Conservation (phyloP, 2,329 filamentous ascomycete species). For the Rhinocladiella mackenziei region DNA sequence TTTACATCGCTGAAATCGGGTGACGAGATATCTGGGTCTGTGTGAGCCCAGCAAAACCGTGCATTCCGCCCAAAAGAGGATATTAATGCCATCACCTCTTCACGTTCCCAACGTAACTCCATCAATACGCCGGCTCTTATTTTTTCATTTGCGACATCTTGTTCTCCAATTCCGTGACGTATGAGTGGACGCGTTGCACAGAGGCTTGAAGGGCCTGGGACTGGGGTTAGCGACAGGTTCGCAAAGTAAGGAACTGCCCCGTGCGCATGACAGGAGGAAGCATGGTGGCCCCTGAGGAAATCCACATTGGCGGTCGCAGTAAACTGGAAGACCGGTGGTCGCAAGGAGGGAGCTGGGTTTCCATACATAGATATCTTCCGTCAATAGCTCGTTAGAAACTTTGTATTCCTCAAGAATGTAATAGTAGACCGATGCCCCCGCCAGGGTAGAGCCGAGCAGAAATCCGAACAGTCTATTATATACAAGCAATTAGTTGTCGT, state of each 20-base stretch:
- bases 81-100: not conserved
- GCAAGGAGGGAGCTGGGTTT: not conserved
- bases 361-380: slow-evolving; percentile 93
- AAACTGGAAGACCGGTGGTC: not conserved
- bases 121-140: slow-evolving; percentile 4
- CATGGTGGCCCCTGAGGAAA: not conserved
- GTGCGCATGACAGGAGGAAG: not conserved
- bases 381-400: slow-evolving; percentile 85
- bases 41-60: not conserved
- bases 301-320: not conserved
- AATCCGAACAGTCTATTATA: slow-evolving; percentile 76
- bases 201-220: slow-evolving; percentile 76
- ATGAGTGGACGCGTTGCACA: slow-evolving; percentile 78
- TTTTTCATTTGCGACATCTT: slow-evolving; percentile 57
- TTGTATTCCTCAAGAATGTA: slow-evolving; percentile 94
- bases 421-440: slow-evolving; percentile 80
- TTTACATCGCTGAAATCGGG: slow-evolving; percentile 2
- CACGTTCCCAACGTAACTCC: not conserved
- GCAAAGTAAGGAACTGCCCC: not conserved
- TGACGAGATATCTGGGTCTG: not conserved
- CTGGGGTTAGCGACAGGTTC: slow-evolving; percentile 19
- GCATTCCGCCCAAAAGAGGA: not conserved
- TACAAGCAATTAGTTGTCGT: slow-evolving; percentile 16
- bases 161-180: slow-evolving; percentile 76
- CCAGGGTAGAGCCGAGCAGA: slow-evolving; percentile 74